Evolutionary conservation across 345 rosid species (phyloP).

Genomic region (Populus pruinosa): DNA sequence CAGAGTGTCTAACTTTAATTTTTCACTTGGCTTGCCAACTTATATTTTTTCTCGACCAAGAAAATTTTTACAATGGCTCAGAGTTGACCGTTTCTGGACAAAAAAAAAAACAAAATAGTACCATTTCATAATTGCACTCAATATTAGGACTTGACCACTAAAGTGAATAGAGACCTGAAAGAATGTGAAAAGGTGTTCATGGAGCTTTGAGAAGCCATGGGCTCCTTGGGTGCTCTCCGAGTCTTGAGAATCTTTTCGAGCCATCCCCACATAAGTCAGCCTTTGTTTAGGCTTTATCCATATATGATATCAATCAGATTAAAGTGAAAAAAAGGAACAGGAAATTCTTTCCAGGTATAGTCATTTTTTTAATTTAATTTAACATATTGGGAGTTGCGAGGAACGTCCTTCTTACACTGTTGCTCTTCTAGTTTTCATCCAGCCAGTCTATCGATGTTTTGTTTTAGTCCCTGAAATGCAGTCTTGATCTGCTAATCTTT

Average conservation of each 20-base stretch:
- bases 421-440: too few relatives aligned
- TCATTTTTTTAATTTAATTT: too few relatives aligned
- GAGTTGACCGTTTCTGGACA: background rate
- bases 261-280: conserved; percentile 25
- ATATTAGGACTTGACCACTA: background rate
- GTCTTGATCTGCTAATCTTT: too few relatives aligned
- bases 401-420: too few relatives aligned
- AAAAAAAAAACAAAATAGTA: background rate
- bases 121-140: background rate
- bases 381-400: too few relatives aligned
- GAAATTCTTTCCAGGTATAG: conserved; percentile 16
- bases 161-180: background rate
- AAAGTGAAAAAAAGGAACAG: background rate
- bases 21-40: background rate
- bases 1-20: background rate
- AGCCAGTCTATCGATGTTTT: too few relatives aligned
- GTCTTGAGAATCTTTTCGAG: conserved; percentile 30
- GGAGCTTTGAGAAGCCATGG: background rate
- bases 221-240: background rate
- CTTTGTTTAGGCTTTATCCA: conserved; percentile 17
- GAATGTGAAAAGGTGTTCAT: conserved; percentile 1
- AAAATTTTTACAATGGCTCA: background rate
- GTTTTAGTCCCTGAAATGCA: too few relatives aligned
- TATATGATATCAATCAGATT: background rate
- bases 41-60: background rate